Conservation (phyloP, 139 green algal species). For the Klebsormidium nitens region DNA sequence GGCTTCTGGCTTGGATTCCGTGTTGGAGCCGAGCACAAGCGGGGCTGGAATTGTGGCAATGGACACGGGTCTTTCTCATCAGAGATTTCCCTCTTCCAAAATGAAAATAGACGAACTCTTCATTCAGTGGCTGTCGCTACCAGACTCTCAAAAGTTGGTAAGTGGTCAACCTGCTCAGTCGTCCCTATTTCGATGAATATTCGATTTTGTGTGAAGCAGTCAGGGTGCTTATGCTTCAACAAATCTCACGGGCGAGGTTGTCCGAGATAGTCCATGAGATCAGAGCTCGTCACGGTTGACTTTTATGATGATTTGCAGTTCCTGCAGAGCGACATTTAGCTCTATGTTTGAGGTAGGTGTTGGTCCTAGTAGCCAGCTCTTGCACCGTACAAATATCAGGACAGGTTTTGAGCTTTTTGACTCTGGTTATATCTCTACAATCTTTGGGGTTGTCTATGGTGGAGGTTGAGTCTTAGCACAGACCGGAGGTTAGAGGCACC, state of each 20-base stretch:
- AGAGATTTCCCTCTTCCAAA: slow-evolving; percentile 59
- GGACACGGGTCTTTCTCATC: too few relatives aligned
- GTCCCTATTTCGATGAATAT: neutral
- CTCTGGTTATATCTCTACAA: too few relatives aligned
- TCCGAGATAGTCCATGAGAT: neutral
- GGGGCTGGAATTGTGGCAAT: too few relatives aligned
- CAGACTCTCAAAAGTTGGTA: slow-evolving; percentile 82
- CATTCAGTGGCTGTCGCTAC: slow-evolving; percentile 87
- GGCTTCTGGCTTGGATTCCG: too few relatives aligned
- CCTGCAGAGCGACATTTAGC: too few relatives aligned
- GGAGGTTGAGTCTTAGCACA: too few relatives aligned
- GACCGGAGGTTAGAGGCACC: too few relatives aligned
- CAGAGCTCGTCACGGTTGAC: neutral
- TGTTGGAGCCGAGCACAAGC: too few relatives aligned
- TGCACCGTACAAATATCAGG: neutral
- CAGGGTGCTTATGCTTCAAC: neutral
- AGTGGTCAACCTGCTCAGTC: neutral
- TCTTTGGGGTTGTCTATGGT: too few relatives aligned
- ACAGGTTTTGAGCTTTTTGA: too few relatives aligned
- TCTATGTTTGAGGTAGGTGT: too few relatives aligned
- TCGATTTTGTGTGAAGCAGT: neutral
- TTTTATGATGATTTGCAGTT: neutral
- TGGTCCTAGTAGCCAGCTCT: too few relatives aligned
- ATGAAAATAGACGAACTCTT: slow-evolving; percentile 96
- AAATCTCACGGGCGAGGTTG: neutral